Conservation (phyloP, 1,284 basidiomycete genomes). For the Violaceomyces palustris region DNA sequence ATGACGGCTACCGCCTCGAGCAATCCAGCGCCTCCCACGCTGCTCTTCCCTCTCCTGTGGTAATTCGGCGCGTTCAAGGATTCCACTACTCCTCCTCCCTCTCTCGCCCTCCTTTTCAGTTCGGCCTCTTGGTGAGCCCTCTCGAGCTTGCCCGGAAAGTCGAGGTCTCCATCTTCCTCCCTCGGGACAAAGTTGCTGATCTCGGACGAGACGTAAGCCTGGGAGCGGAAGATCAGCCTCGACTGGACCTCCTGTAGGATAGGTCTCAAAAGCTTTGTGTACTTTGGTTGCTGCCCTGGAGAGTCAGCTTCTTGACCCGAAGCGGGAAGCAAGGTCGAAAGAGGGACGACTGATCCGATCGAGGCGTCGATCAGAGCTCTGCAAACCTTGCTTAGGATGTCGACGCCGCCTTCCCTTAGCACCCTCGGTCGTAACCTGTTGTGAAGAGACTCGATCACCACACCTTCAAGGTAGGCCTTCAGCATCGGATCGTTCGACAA, state of each 20-base stretch:
- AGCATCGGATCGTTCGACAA: neutral
- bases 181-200: slow-evolving; percentile 12
- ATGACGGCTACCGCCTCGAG: slow-evolving; percentile 23
- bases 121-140: neutral
- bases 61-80: neutral
- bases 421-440: neutral
- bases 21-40: slow-evolving; percentile 25
- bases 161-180: slow-evolving; percentile 16
- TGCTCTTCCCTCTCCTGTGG: slow-evolving; percentile 22
- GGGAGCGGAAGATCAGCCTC: slow-evolving; percentile 13
- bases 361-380: neutral
- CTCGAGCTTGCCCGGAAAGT: slow-evolving; percentile 16
- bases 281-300: too few species aligned
- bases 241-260: slow-evolving; percentile 16
- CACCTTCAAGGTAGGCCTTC: neutral
- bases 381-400: neutral
- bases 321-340: too few species aligned
- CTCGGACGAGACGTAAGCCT: slow-evolving; percentile 9
- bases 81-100: neutral
- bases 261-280: slow-evolving; percentile 5
- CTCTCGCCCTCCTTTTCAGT: neutral
- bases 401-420: neutral
- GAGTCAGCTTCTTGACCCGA: too few species aligned
- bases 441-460: neutral
- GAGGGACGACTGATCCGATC: too few species aligned